A percentile compares a stretch with the other conserved stretches of the same genome.
These are phyloP conservation scores for Botryosphaeria dothidea DNA, from an alignment of 2,329 filamentous ascomycete species.

Conservation along the genomic window DNA sequence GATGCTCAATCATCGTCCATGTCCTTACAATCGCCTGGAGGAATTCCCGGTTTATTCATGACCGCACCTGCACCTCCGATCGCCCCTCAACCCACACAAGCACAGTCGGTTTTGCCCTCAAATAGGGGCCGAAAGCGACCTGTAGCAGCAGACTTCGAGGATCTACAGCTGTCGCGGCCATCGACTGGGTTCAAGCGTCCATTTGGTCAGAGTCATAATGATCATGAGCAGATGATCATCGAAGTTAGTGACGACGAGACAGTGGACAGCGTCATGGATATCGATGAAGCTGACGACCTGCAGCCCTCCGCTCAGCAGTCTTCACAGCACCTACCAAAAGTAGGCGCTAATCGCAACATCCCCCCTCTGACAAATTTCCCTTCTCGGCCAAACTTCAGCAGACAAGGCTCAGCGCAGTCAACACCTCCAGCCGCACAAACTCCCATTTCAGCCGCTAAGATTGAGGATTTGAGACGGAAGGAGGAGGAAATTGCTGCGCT, in stretches of 20 bases:
- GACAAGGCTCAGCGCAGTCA: slow-evolving; percentile 30
- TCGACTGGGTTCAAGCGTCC: slow-evolving; percentile 56
- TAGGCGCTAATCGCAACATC: neutral
- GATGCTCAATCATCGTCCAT: slow-evolving; percentile 11
- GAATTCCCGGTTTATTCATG: slow-evolving; percentile 58
- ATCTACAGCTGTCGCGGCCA: slow-evolving; percentile 6
- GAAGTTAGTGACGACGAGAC: slow-evolving; percentile 77
- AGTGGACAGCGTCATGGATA: slow-evolving; percentile 65
- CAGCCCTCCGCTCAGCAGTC: slow-evolving; percentile 15
- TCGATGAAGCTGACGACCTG: slow-evolving; percentile 52
- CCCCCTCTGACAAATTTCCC: slow-evolving; percentile 28
- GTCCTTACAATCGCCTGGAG: slow-evolving; percentile 29
- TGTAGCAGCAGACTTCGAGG: slow-evolving; percentile 37
- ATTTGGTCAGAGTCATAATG: slow-evolving; percentile 57
- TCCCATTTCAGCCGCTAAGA: slow-evolving; percentile 36
- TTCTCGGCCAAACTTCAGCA: slow-evolving; percentile 28
- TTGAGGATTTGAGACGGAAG: slow-evolving; percentile 48
- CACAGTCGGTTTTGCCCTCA: neutral
- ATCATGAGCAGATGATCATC: slow-evolving; percentile 71
- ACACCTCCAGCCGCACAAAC: slow-evolving; percentile 39
- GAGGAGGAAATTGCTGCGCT: slow-evolving; percentile 51
- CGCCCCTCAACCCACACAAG: neutral
- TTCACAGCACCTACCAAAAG: neutral
- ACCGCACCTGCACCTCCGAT: slow-evolving; percentile 25
- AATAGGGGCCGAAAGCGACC: slow-evolving; percentile 55